A percentile compares a stretch with the other conserved stretches of the same genome.
Conservation (phyloP, 352 stramenopile genomes). For the Pythium chondricola region DNA sequence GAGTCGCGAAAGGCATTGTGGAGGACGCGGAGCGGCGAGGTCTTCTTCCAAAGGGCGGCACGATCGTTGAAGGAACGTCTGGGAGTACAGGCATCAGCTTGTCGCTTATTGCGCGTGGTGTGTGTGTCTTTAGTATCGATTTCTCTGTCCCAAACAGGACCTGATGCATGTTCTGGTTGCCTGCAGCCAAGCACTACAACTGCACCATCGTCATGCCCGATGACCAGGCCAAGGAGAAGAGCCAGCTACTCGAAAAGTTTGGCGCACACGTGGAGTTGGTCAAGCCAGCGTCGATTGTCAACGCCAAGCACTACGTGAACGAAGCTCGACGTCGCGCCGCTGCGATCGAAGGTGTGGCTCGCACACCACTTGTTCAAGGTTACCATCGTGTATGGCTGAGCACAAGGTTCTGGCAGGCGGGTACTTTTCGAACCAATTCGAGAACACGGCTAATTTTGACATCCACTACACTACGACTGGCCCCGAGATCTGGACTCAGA, state of each 20-base stretch:
- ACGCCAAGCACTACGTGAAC: conserved; percentile 98
- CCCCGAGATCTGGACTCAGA: conserved; percentile 94
- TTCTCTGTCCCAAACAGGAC: no score
- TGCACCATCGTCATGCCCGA: conserved; percentile 97
- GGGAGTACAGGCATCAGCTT: conserved; percentile 97
- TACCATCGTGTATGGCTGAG: no score
- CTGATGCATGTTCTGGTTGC: not conserved
- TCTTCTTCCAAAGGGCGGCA: conserved; percentile 84
- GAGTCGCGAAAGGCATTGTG: conserved; percentile 94
- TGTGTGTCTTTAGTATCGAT: not conserved
- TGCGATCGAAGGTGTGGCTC: conserved; percentile 65
- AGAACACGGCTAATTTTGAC: conserved; percentile 95
- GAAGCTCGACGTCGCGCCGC: conserved; percentile 84
- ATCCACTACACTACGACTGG: conserved; percentile 93
- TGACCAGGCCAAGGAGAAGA: conserved; percentile 94
- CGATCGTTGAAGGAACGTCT: conserved; percentile 97
- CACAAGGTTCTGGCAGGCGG: conserved; percentile 49
- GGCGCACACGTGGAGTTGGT: conserved; percentile 86
- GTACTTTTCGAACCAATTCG: conserved; percentile 98
- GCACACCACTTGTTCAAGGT: conserved; percentile 11
- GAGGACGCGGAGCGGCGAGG: conserved; percentile 87
- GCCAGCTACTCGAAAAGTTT: conserved; percentile 68
- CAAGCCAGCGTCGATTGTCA: conserved; percentile 93
- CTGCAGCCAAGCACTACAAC: conserved; percentile 87
- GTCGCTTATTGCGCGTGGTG: conserved; percentile 88